Base-by-base conservation (phyloP, 2,329 filamentous ascomycete species). In the Capronia coronata region DNA sequence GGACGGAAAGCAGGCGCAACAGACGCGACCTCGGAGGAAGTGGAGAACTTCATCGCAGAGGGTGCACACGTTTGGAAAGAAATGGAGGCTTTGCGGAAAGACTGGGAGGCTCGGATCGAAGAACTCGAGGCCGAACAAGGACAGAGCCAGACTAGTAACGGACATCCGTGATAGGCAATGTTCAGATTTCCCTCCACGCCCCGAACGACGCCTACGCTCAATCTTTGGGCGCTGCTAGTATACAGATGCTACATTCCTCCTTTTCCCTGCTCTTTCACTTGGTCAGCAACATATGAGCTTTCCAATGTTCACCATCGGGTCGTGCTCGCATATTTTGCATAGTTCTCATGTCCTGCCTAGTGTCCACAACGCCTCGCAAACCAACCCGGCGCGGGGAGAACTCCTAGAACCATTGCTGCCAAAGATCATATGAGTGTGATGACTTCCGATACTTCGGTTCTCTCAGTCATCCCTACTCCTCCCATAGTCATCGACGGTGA, bases 31-130 rank as follows among this genome's bases (percentile, higher is more conserved):
- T 67, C 75, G 54, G 80, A 86, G 63, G 74, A 73, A 39, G 73
- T 75, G 47, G 71, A 72, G 27, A 71, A 77, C 54, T 87, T 90
- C 61, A 78, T 85, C 65, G 72, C 74, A 53, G 62, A 77, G 22
- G 85, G 83, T 0, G 74, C 69, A 6, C 64, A 71, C 59, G 80
- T 75, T 56, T 91, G 86, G 86, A 72, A 64, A 52, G 73, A 80
- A 67, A 83, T 93, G 76, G 87, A 93, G 72, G 72, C 71, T 58
- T 65, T 94, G 70, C 75, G 88, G 59, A 65, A 63, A 21, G 71
- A 78, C 60, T 89, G 83, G 88, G 82, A 79, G 64, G 68, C 58
- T n/a, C 66, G 69, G 59, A 64, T 72, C 61, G 66, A 51, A 34
- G 55, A 59, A 30, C 68, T 65, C 63, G 72, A 75, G 57, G 44